phyloP scores from a whole-genome alignment of 805 yeast genomes.

The Yarrowia alimentaria region DNA sequence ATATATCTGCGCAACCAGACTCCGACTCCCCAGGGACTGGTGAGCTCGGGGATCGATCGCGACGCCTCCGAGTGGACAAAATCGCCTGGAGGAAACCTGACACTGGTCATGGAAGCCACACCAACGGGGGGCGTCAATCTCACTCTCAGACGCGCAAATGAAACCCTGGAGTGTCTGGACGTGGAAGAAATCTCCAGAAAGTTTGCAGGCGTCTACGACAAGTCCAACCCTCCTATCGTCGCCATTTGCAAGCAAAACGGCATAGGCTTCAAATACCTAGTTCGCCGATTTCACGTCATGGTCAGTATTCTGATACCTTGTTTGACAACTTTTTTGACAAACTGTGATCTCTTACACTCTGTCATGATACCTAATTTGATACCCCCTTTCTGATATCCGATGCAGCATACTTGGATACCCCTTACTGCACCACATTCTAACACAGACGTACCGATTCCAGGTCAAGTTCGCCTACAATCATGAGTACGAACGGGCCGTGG shows the following conservation, averaged over 20 bases:
- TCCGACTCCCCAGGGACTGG: slow-evolving; percentile 15
- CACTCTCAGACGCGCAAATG: background rate
- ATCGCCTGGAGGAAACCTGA: slow-evolving; percentile 2
- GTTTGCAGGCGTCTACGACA: background rate
- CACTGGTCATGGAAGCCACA: background rate
- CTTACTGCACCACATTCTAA: no score
- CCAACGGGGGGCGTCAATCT: background rate
- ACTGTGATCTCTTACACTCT: background rate
- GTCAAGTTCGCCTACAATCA: background rate
- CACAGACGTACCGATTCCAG: slow-evolving; percentile 24
- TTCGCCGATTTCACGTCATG: slow-evolving; percentile 4
- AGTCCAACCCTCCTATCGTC: slow-evolving; percentile 3
- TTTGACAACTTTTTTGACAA: background rate
- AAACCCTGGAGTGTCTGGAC: slow-evolving; percentile 6
- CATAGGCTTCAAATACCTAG: slow-evolving; percentile 19
- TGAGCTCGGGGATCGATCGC: slow-evolving; percentile 6
- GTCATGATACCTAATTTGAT: no score
- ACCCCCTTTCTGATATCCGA: no score
- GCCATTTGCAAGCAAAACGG: slow-evolving; percentile 13
- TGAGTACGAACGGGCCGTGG: slow-evolving; percentile 3
- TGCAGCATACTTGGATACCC: no score
- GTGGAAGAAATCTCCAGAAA: background rate
- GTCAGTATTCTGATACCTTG: background rate
- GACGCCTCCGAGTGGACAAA: slow-evolving; percentile 10
- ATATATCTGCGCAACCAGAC: slow-evolving; percentile 6